A percentile compares a stretch with the other conserved stretches of the same genome.
phyloP scores from a whole-genome alignment of 2,329 filamentous ascomycete species.

The Epichloe aotearoae region DNA sequence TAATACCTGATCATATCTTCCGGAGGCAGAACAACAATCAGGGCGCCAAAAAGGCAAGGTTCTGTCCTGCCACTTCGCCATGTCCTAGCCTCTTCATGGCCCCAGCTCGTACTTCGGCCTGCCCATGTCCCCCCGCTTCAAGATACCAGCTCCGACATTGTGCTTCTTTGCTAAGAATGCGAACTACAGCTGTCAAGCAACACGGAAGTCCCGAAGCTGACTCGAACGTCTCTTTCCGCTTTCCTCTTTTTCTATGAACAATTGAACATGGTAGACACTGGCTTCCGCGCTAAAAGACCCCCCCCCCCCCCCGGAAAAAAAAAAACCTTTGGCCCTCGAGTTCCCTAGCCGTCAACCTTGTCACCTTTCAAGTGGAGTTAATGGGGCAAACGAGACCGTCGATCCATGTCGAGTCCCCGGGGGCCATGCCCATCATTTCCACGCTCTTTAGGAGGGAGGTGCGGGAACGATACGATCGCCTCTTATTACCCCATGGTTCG shows the following conservation, averaged over 20 bases:
- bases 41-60: background rate
- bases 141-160: too few relatives aligned
- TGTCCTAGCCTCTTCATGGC: too few relatives aligned
- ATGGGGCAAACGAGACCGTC: too few relatives aligned
- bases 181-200: background rate
- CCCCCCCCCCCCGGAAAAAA: background rate
- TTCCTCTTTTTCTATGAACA: background rate
- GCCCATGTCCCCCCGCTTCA: too few relatives aligned
- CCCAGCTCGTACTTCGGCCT: too few relatives aligned
- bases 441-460: conserved; percentile 13
- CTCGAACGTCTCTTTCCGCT: background rate
- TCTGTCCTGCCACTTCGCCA: too few relatives aligned
- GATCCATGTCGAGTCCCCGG: background rate
- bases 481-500: conserved; percentile 3
- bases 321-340: background rate
- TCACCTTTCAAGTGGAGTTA: background rate
- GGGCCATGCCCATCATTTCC: background rate
- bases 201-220: background rate
- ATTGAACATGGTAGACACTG: background rate
- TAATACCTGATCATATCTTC: background rate
- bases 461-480: conserved; percentile 19
- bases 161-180: too few relatives aligned
- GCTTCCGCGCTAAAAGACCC: too few relatives aligned
- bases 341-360: background rate
- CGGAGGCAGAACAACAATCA: background rate